These are phyloP conservation scores for Saturnispora halmiae DNA, from an alignment of 805 yeast species.

Conservation along the genomic window DNA sequence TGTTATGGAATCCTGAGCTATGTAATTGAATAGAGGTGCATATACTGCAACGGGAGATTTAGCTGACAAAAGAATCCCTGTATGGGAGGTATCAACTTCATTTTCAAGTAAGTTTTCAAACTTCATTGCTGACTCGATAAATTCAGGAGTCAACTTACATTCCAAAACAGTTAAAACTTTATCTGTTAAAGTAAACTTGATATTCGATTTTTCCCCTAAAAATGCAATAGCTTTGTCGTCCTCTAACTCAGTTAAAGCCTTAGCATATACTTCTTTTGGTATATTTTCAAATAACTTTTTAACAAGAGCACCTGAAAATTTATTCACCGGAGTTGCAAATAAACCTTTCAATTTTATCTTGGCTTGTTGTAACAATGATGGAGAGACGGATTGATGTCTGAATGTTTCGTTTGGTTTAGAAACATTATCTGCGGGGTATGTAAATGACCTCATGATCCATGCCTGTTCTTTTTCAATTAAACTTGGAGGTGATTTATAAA, in stretches of 20 bases:
- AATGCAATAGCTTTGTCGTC: conserved; percentile 48
- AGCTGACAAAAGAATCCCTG: conserved; percentile 47
- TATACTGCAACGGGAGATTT: conserved; percentile 56
- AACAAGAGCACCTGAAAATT: conserved; percentile 39
- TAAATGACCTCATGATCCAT: conserved; percentile 38
- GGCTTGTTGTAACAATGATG: conserved; percentile 28
- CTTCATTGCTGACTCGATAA: conserved; percentile 37
- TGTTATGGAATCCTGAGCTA: conserved; percentile 35
- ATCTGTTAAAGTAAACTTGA: conserved; percentile 51
- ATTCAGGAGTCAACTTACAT: conserved; percentile 30
- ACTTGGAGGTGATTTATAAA: conserved; percentile 44
- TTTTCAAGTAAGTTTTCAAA: conserved; percentile 36
- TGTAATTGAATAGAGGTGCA: conserved; percentile 48
- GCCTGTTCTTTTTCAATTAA: conserved; percentile 63
- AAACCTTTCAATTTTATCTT: conserved; percentile 43
- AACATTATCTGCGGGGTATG: conserved; percentile 24
- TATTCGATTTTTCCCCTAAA: conserved; percentile 39
- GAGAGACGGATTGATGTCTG: conserved; percentile 11
- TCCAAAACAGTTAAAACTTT: conserved; percentile 34
- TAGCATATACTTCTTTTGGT: conserved; percentile 39
- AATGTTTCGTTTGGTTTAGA: conserved; percentile 10
- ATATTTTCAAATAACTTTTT: conserved; percentile 36
- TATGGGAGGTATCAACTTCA: conserved; percentile 20
- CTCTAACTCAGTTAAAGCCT: conserved; percentile 43
- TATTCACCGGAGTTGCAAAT: conserved; percentile 43